Base-by-base conservation (phyloP, 805 yeast species). In the Suhomyces kilbournensis region DNA sequence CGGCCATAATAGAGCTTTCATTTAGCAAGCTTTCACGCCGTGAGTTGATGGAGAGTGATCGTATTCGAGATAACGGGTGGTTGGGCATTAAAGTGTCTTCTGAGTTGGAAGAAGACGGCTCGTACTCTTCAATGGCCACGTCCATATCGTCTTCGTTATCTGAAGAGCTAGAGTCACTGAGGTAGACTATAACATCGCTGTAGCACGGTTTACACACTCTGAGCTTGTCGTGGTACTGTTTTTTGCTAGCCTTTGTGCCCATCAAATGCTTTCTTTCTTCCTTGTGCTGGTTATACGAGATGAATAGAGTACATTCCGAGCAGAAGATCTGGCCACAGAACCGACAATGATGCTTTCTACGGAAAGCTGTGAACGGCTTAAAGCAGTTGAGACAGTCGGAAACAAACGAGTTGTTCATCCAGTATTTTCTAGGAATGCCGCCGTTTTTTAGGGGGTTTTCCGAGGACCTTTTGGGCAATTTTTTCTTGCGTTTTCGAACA, bases 251-350 rank as follows among this genome's bases (percentile, higher is more conserved):
- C 22, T 10, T 38, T 44, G 45, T 26, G 45, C 58, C 58, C 20
- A 53, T 28, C n/a, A 51, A 44, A 14, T 43, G 23, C 32, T 48
- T 30, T 43, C 76, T 52, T 51, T 73, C 74, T 49, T 71, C 75
- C 49, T 71, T 72, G 54, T 75, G 77, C 53, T 74, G 75, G 35
- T 47, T 94, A 90, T 54, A 87, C 62, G 61, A 90, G 71, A 61
- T 73, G 60, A 90, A 80, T 2, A 81, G 71, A 0, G 97, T 90
- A 67, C 99, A 93, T 8, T 79, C 77, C 44, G 87, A 79, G 68
- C 99, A 93, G 64, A 92, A 93, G 47, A 93, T 92, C 67, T 92
- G 97, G 2, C 99, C 99, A 70, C 99, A 93, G 34, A 93, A 84
- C 50, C 99, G 75, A 64, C 99, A 93, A 68, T 93, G 99, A 65